phyloP scores from a whole-genome alignment of 176 grass and related monocot species.

The Hyparrhenia diplandra region DNA sequence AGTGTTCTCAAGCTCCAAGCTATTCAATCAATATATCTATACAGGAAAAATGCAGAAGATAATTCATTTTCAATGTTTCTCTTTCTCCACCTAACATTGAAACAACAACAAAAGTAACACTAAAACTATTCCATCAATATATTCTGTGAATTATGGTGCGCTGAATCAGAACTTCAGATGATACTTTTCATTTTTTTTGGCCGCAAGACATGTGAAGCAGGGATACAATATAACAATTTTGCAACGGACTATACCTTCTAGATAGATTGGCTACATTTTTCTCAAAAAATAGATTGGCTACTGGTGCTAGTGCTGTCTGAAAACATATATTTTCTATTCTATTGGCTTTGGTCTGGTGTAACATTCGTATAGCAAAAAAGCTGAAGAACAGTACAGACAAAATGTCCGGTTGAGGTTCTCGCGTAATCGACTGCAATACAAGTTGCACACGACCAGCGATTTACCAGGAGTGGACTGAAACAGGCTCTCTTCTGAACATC shows the following conservation, averaged over 20 bases:
- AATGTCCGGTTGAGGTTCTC: background rate
- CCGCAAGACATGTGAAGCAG: background rate
- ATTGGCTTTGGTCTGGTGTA: background rate
- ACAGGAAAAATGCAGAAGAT: constrained; percentile 27
- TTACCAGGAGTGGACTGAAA: background rate
- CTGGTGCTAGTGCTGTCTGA: background rate
- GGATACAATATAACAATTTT: background rate
- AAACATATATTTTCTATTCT: background rate
- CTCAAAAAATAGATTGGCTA: too few relatives aligned
- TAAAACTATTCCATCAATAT: background rate
- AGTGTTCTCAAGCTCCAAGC: constrained; percentile 10
- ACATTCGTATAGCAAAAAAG: background rate
- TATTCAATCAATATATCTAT: constrained; percentile 17
- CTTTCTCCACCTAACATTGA: background rate
- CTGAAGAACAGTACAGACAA: background rate
- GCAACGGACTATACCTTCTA: background rate
- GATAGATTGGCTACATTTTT: background rate
- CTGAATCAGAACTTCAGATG: background rate
- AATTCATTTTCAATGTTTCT: background rate
- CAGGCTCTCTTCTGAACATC: constrained; percentile 1
- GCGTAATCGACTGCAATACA: background rate
- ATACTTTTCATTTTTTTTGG: background rate
- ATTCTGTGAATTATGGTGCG: constrained; percentile 33
- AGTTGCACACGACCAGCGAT: constrained; percentile 13
- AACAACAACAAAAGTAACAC: background rate